Conservation (phyloP, 108 stramenopile species). For the Skeletonema potamos region DNA sequence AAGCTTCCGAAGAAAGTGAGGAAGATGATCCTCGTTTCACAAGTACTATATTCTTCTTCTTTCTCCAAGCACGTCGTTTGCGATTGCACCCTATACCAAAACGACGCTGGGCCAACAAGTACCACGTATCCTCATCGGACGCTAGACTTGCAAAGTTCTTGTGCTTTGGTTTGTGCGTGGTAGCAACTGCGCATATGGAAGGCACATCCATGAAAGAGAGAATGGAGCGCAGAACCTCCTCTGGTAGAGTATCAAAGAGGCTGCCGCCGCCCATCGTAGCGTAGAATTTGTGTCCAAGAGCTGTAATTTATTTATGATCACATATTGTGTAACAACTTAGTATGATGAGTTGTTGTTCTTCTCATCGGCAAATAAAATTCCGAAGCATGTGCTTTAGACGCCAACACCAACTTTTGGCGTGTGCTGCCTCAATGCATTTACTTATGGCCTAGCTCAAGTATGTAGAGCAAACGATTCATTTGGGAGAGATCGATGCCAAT, state of each 20-base stretch:
- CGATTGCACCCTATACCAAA: slow-evolving; percentile 37
- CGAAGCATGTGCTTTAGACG: not conserved
- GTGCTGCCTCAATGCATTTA: not conserved
- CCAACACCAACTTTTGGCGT: not conserved
- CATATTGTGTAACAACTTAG: no score
- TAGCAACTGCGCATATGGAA: slow-evolving; percentile 17
- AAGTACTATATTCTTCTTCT: not conserved
- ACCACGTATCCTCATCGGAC: slow-evolving; percentile 39
- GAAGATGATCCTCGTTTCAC: not conserved
- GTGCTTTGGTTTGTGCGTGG: slow-evolving; percentile 1
- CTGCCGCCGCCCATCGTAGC: not conserved
- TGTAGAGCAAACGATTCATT: not conserved
- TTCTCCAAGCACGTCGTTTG: not conserved
- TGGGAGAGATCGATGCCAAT: not conserved
- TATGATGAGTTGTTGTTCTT: no score
- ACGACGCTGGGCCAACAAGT: slow-evolving; percentile 22
- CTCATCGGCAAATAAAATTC: no score
- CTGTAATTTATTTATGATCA: no score
- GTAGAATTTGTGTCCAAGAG: no score
- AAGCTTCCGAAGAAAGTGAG: not conserved
- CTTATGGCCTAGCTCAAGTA: not conserved
- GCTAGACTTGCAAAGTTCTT: slow-evolving; percentile 17
- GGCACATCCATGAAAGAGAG: slow-evolving; percentile 32
- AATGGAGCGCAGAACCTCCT: slow-evolving; percentile 31
- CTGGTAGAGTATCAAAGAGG: slow-evolving; percentile 29